Conservation (phyloP, 75 land plant species). For the Pinus albicaulis region DNA sequence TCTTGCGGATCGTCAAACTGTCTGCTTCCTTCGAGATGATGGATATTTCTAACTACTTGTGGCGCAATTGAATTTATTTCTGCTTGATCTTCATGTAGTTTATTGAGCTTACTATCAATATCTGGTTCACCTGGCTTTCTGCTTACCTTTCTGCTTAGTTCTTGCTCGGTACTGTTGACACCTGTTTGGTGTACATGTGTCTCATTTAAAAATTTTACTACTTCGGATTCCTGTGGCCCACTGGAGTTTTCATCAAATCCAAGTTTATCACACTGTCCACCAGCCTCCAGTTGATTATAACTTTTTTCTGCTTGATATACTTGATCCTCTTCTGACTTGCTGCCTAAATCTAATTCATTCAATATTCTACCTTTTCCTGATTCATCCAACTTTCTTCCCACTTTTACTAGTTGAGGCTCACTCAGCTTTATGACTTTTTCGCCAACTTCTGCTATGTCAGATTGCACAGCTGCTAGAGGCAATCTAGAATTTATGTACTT, state of each 20-base stretch:
- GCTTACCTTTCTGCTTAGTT: slow-evolving; percentile 6
- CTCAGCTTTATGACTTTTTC: background rate
- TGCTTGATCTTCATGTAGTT: background rate
- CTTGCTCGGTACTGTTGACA: background rate
- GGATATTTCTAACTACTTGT: background rate
- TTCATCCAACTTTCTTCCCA: background rate
- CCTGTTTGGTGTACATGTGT: background rate
- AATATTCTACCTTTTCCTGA: background rate
- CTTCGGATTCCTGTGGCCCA: background rate
- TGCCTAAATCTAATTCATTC: background rate
- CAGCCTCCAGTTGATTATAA: background rate
- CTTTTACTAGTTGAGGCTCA: background rate
- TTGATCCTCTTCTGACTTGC: slow-evolving; percentile 1
- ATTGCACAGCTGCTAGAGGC: background rate
- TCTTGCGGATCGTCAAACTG: background rate
- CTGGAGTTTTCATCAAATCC: background rate
- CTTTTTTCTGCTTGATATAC: background rate
- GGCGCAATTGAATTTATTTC: background rate
- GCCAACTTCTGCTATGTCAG: background rate
- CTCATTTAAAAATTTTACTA: background rate
- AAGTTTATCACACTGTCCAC: background rate
- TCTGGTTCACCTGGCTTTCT: background rate
- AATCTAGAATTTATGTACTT: background rate
- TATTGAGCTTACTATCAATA: background rate
- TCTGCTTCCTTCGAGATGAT: background rate